These are phyloP conservation scores for Hortiboletus flavorubellus DNA, from an alignment of 768 basidiomycete species.

Conservation along the genomic window DNA sequence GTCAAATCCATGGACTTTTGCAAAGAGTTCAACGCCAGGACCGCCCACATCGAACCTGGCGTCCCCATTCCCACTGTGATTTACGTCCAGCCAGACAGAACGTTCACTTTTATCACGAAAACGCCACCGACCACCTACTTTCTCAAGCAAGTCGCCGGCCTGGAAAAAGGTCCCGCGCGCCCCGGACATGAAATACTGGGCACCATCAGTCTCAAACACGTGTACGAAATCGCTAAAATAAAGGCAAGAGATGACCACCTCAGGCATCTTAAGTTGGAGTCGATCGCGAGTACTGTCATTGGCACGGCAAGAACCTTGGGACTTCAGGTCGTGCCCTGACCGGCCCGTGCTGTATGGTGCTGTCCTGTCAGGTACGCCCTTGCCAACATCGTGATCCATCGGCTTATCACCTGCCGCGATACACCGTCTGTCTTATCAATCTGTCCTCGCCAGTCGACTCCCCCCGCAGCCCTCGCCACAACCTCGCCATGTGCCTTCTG, in stretches of 20 bases:
- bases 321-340: conserved; percentile 83
- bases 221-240: conserved; percentile 98
- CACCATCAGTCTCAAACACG: conserved; percentile 90
- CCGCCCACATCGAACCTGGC: conserved; percentile 80
- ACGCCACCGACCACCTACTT: conserved; percentile 89
- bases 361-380: conserved; percentile 25
- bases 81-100: conserved; percentile 89
- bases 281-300: conserved; percentile 82
- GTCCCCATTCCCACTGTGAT: conserved; percentile 91
- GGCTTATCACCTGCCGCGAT: conserved; percentile 20
- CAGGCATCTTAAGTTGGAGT: conserved; percentile 82
- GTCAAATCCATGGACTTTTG: conserved; percentile 99
- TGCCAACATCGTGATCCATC: conserved; percentile 18
- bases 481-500: conserved; percentile 19
- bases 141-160: conserved; percentile 84
- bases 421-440: conserved; percentile 26
- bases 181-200: conserved; percentile 76
- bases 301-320: conserved; percentile 89
- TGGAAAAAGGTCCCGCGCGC: conserved; percentile 86
- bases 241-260: conserved; percentile 89
- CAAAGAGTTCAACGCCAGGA: conserved; percentile 99
- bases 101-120: conserved; percentile 91
- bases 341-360: conserved; percentile 14
- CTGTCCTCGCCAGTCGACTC: conserved; percentile 7
- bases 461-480: conserved; percentile 8